A percentile compares a stretch with the other conserved stretches of the same genome.
Conservation (phyloP, 345 rosid species). For the Psidium friedrichsthalianum region DNA sequence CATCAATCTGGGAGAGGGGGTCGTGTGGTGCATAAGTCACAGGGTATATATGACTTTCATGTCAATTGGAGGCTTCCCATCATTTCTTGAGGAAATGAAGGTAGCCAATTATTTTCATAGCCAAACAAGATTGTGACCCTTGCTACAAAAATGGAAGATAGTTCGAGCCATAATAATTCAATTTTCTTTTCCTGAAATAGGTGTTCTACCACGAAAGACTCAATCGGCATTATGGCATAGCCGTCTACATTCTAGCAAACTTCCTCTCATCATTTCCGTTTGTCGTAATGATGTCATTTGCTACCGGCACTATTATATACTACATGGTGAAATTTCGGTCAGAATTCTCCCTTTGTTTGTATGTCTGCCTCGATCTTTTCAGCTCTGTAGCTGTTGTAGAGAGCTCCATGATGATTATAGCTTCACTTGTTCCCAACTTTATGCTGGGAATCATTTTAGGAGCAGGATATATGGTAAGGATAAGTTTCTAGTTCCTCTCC, state of each 20-base stretch:
- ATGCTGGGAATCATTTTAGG: conserved; percentile 89
- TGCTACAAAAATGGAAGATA: background rate
- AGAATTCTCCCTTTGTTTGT: conserved; percentile 51
- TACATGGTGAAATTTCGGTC: conserved; percentile 77
- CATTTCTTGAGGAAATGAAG: conserved; percentile 94
- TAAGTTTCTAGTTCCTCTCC: background rate
- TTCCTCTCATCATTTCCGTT: conserved; percentile 77
- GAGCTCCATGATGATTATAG: conserved; percentile 94
- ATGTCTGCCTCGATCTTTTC: conserved; percentile 68
- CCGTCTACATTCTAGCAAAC: conserved; percentile 69
- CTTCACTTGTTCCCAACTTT: conserved; percentile 82
- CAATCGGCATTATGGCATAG: conserved; percentile 83
- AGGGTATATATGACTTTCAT: conserved; percentile 88
- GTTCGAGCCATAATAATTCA: background rate
- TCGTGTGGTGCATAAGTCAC: conserved; percentile 80
- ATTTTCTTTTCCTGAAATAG: conserved; percentile 17
- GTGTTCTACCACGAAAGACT: conserved; percentile 85
- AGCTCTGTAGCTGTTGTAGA: conserved; percentile 82
- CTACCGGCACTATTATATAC: conserved; percentile 76
- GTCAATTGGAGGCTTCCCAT: conserved; percentile 98
- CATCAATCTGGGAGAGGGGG: conserved; percentile 84
- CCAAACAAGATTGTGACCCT: background rate
- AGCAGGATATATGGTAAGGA: conserved; percentile 47
- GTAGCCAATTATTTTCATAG: conserved; percentile 11
- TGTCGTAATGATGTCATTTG: conserved; percentile 46